Evolutionary conservation across 768 basidiomycete genomes (phyloP).

Genomic region (Pholiota conissans): DNA sequence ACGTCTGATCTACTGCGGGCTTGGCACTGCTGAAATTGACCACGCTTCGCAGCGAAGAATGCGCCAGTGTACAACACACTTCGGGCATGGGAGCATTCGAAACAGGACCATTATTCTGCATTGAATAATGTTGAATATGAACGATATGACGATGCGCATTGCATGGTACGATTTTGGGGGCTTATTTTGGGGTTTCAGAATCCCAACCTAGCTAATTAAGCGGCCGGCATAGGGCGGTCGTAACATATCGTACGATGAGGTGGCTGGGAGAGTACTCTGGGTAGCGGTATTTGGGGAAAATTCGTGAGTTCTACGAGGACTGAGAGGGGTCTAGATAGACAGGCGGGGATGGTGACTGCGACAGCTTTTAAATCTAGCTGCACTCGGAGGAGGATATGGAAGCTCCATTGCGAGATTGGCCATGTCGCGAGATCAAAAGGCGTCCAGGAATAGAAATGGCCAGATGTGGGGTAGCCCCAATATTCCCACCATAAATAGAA

Average conservation of each 20-base stretch:
- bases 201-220: not conserved
- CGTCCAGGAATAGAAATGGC: conserved; percentile 10
- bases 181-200: conserved; percentile 1
- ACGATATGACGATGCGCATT: not conserved
- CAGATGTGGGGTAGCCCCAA: conserved; percentile 21
- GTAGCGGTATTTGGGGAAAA: not conserved
- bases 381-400: not conserved
- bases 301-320: not conserved
- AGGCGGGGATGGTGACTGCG: not conserved
- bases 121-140: not conserved
- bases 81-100: not conserved
- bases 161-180: conserved; percentile 2
- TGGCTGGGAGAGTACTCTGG: not conserved
- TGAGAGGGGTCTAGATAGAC: not conserved
- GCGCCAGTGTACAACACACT: not conserved
- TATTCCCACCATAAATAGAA: conserved; percentile 25
- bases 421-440: not conserved
- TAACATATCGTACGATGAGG: conserved; percentile 10
- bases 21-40: not conserved
- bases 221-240: not conserved
- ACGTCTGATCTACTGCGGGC: not conserved
- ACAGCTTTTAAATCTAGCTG: not conserved
- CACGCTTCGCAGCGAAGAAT: not conserved
- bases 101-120: not conserved
- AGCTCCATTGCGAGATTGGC: not conserved